phyloP scores from a whole-genome alignment of 1,139 yeast genomes.

The Suhomyces bolitotheri region DNA sequence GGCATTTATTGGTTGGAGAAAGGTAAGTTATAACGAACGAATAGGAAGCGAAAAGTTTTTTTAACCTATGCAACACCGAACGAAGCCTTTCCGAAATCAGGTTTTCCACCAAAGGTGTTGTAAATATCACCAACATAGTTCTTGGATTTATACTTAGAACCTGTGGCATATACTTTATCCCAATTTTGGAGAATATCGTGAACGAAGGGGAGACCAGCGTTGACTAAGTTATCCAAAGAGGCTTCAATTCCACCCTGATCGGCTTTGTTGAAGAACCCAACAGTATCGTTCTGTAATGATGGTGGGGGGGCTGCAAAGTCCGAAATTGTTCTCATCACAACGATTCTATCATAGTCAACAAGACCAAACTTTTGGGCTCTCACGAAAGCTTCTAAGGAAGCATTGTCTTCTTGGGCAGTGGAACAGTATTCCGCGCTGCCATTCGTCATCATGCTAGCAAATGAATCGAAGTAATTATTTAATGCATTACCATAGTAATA shows the following conservation, averaged over 20 bases:
- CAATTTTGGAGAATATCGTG: constrained; percentile 55
- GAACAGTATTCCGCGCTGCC: constrained; percentile 61
- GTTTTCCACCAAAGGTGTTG: constrained; percentile 46
- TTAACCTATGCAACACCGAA: constrained; percentile 15
- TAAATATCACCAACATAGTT: constrained; percentile 64
- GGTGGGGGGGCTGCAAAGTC: constrained; percentile 63
- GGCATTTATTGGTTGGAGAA: too few species aligned
- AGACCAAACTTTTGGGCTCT: constrained; percentile 57
- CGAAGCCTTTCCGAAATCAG: constrained; percentile 17
- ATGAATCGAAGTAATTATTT: constrained; percentile 51
- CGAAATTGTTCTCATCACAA: constrained; percentile 63
- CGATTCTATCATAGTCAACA: constrained; percentile 57
- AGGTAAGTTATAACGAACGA: too few species aligned
- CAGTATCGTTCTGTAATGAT: constrained; percentile 41
- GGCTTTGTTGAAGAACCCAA: constrained; percentile 51
- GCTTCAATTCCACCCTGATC: constrained; percentile 55
- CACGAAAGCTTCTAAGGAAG: constrained; percentile 59
- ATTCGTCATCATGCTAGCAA: constrained; percentile 53
- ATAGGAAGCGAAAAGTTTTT: too few species aligned
- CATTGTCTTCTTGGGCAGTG: constrained; percentile 71
- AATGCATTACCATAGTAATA: constrained; percentile 58
- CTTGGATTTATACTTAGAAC: constrained; percentile 40
- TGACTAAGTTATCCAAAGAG: constrained; percentile 52
- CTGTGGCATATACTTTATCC: constrained; percentile 44
- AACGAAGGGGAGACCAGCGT: constrained; percentile 58